Evolutionary conservation across 2,329 filamentous ascomycete genomes (phyloP), one percentile per base, ranked within the genome.

Genomic region (Ophiocordyceps camponoti-floridani): DNA sequence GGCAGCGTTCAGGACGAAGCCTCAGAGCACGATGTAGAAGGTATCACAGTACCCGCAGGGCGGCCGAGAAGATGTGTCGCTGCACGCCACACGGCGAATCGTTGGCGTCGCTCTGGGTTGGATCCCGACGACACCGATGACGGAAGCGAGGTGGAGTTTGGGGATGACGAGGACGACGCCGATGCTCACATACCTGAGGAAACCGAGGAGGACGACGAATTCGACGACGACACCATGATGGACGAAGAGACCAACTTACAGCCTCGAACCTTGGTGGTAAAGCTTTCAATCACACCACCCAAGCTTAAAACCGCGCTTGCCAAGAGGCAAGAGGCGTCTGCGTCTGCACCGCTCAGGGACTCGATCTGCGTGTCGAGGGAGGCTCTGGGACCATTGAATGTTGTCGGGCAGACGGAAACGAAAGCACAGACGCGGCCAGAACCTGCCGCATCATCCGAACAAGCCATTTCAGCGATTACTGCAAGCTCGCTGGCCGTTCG

Each of bases 111-210:
- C n/a, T 23, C 27, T 42, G 42, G 26, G 16, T 66, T 75, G 18
- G 52, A 53, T 30, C 53, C 49, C 31, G 58, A 58, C 44, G 56
- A 53, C 69, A 79, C 53, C 72, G 81, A 84, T 9, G 76, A 84
- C 11, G 80, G 80, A 44, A 79, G 77, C 48, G 81, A 84, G 50
- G 84, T 78, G 56, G 80, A 86, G 41, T 80, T 82, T 43, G 83
- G 79, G 11, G 83, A 82, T 45, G 83, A 87, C 47, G 82, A 82
- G 46, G 78, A 82, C 26, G 77, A 79, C 26, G 79, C 79, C 6
- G 79, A 84, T 44, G 69, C 79, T 5, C 79, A 84, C 43, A 68
- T 80, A 16, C 73, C 75, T 0, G 68, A 75, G 44, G 73, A 73
- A 41, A 66, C 67, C 4, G 75, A 79, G 33, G 77, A 79, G 4